A percentile compares a stretch with the other conserved stretches of the same genome.
phyloP scores from a whole-genome alignment of 1,284 basidiomycete species.

The Puccinia brachypodii region DNA sequence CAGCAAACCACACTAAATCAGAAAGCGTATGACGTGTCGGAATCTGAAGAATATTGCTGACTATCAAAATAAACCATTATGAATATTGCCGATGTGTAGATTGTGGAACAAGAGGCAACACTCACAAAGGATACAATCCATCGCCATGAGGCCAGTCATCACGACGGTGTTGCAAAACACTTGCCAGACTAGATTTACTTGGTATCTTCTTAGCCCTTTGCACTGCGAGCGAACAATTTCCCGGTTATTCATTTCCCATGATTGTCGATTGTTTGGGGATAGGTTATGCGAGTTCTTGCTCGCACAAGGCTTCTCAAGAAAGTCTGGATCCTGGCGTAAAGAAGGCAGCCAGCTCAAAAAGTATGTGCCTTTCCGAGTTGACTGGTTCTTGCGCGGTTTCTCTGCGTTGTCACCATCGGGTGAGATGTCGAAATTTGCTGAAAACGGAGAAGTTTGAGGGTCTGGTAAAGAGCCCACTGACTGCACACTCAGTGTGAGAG shows the following conservation, averaged over 20 bases:
- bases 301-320: neutral
- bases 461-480: neutral
- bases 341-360: neutral
- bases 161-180: neutral
- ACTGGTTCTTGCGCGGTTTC: neutral
- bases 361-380: too few species aligned
- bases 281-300: neutral
- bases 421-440: neutral
- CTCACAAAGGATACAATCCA: neutral
- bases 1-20: neutral
- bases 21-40: neutral
- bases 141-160: neutral
- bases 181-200: conserved; percentile 16
- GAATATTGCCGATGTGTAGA: neutral
- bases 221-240: neutral
- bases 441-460: neutral
- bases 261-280: neutral
- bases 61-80: neutral
- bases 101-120: neutral
- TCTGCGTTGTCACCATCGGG: neutral
- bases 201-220: neutral
- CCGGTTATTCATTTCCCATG: conserved; percentile 6
- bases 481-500: neutral
- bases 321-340: neutral
- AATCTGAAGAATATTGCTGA: neutral